Percentiles rank a stretch among this genome's conserved stretches.
These are phyloP conservation scores for Pseudohalonectria lignicola DNA, from an alignment of 2,329 filamentous ascomycete genomes.

Conservation along the genomic window DNA sequence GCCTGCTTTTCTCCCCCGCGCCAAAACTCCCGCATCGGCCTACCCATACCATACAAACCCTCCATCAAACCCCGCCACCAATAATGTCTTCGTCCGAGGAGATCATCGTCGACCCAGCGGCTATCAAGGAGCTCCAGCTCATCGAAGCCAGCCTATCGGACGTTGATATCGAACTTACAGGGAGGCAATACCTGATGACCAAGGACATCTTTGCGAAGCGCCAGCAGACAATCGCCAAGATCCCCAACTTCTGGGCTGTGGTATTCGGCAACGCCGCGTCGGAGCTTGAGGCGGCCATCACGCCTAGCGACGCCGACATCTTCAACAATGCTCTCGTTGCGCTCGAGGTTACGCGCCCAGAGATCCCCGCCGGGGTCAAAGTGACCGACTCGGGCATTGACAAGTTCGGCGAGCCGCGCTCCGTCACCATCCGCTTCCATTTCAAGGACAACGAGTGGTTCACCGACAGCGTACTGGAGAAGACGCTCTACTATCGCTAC, in stretches of 20 bases:
- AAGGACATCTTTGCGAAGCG: slow-evolving; percentile 42
- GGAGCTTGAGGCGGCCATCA: slow-evolving; percentile 54
- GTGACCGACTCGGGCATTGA: slow-evolving; percentile 19
- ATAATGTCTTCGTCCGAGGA: slow-evolving; percentile 15
- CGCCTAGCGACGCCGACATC: slow-evolving; percentile 45
- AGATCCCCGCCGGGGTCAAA: slow-evolving; percentile 22
- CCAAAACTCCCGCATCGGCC: no score
- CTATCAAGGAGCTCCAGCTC: slow-evolving; percentile 21
- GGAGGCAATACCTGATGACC: slow-evolving; percentile 19
- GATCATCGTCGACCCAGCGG: slow-evolving; percentile 16
- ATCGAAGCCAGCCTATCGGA: slow-evolving; percentile 18
- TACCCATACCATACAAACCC: no score
- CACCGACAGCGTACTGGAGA: slow-evolving; percentile 46
- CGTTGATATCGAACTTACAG: slow-evolving; percentile 19
- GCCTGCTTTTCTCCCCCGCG: no score
- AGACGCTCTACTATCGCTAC: slow-evolving; percentile 57
- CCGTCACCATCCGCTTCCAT: slow-evolving; percentile 39
- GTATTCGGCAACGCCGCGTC: slow-evolving; percentile 46
- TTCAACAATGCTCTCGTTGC: slow-evolving; percentile 44
- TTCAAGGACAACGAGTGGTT: slow-evolving; percentile 56
- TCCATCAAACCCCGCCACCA: no score
- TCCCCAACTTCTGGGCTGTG: slow-evolving; percentile 58
- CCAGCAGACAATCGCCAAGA: slow-evolving; percentile 41
- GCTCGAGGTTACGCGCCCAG: slow-evolving; percentile 35
- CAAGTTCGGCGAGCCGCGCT: slow-evolving; percentile 47